Evolutionary conservation across 495 filamentous ascomycete genomes (phyloP), one percentile per base, ranked within the genome.

Genomic region (Clavariopsis aquatica): DNA sequence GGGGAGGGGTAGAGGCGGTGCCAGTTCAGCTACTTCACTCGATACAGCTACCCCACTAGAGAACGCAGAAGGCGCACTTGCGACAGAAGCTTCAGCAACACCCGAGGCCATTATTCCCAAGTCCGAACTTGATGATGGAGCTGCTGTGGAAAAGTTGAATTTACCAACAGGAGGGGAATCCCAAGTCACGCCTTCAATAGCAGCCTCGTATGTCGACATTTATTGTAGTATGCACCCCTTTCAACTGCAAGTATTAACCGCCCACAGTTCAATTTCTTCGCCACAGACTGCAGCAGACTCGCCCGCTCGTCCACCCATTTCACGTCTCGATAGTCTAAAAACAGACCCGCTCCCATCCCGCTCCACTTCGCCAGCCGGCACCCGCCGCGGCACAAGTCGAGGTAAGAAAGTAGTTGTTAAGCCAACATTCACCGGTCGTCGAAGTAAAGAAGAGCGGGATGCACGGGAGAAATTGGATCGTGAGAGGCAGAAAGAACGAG

Each of bases 381-480:
- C 36, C 5, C 55, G 66, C 15, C 52, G 66, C n/a, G 60, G 45
- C n/a, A 29, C 63, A 20, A 31, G 22, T 15, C 29, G 58, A 49
- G 65, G 53, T 26, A 65, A 55, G 49, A 66, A 57, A 45, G 49
- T 57, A 19, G 28, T 51, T 20, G 13, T 26, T 1, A 26, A 66
- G 46, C 70, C 70, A 13, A 36, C 46, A 15, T 67, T 67, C 51
- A 69, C 26, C 17, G 60, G 59, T 13, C 69, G 71, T 12, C 69
- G 71, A 0, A 73, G 60, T 57, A 71, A 69, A 52, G 66, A 64
- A 46, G 71, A 73, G 34, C 65, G 71, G 23, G 71, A 69, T 41
- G 64, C 64, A 17, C 47, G 53, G 24, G 66, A 66, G 57, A 60
- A 69, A 43, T 24, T 52, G 23, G 61, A 60, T 20, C 34, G 58